phyloP scores from a whole-genome alignment of 2,329 filamentous ascomycete species.

The Hypoxylon sp. region DNA sequence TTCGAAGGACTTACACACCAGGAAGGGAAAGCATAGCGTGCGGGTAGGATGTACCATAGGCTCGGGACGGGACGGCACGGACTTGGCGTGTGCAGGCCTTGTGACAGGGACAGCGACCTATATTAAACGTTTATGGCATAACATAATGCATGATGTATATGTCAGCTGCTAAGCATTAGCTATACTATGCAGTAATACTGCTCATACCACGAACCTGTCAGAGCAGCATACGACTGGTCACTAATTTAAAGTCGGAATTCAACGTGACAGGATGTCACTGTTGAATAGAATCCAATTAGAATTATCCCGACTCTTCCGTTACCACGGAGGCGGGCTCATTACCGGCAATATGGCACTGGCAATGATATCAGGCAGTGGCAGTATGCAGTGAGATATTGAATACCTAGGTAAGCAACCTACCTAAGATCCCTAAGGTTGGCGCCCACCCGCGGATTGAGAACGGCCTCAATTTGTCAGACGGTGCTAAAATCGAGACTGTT shows the following conservation, averaged over 20 bases:
- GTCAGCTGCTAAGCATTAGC: background rate
- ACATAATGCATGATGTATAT: background rate
- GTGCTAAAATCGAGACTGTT: no score
- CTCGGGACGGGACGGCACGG: background rate
- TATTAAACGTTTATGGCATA: no score
- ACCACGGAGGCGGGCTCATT: background rate
- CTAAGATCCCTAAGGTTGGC: no score
- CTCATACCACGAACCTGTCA: background rate
- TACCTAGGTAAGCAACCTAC: no score
- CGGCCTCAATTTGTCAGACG: no score
- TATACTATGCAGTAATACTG: background rate
- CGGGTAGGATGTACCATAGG: background rate
- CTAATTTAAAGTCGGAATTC: no score
- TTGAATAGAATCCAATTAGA: background rate
- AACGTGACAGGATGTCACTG: no score
- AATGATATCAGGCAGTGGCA: no score
- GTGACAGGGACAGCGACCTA: background rate
- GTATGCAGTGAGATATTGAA: slow-evolving; percentile 4
- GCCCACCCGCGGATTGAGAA: no score
- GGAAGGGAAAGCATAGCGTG: background rate
- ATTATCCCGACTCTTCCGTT: background rate
- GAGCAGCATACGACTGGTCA: background rate
- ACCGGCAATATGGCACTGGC: background rate
- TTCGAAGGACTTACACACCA: background rate
- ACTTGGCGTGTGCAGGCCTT: no score